Evolutionary conservation across 805 yeast genomes (phyloP), one percentile per base, ranked within the genome.

Genomic region (Candida loeiensis): DNA sequence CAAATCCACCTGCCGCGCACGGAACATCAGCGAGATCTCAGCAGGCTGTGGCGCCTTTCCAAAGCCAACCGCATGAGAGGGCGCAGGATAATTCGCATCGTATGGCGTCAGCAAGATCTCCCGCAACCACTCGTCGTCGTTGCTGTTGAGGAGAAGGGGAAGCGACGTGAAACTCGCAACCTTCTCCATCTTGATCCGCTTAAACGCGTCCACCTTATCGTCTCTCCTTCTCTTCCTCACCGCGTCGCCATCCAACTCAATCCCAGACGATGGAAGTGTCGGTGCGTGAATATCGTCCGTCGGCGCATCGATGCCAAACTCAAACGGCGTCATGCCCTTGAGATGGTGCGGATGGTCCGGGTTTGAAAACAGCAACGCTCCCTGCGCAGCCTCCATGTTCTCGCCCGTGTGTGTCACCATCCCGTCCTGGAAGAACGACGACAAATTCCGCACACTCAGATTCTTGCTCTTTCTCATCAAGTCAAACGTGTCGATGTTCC

Each of bases 31-130:
- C 7, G 83, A 73, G 9, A 82, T 72, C 41, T 81, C 83, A 45
- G 69, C 26, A 11, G 32, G 32, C 29, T 37, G 29, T 14, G 19
- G 24, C 5, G 15, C 24, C 15, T 39, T 34, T 0, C 63, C 56
- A 44, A 83, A 81, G 0, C 89, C 89, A 40, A 82, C 74, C 40
- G 75, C 76, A 45, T 80, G 78, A 44, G 70, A 71, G 27, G 64
- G 73, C 25, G 51, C 59, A 36, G 68, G 81, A 41, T 82, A 76
- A 40, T 77, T 74, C 22, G 74, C 69, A 34, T 80, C 85, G 46
- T 76, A 72, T 4, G 88, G 85, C 1, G 85, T 77, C 40, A 71
- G 78, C 36, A 84, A 76, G 49, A 85, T 82, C 46, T 82, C 88
- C 22, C 78, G 72, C 12, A 85, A 63, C 90, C 91, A 82, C 43